Conservation (phyloP, 176 grass and related monocot species). For the Juncus inflexus region DNA sequence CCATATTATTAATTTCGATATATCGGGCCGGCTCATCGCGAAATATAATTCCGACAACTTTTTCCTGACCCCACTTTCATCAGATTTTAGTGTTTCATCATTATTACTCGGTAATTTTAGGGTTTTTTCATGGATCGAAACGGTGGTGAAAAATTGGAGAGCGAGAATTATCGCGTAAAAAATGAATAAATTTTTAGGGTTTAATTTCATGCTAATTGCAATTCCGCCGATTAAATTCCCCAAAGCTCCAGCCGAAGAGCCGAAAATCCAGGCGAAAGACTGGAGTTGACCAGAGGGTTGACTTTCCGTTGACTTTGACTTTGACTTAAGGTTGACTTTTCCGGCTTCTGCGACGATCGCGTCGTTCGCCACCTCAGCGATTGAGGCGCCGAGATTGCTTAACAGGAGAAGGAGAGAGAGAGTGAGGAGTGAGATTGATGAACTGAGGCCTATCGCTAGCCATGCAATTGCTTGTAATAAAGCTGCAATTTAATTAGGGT, state of each 20-base stretch:
- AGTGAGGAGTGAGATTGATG: conserved; percentile 48
- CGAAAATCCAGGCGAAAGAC: conserved; percentile 88
- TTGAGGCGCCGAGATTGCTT: conserved; percentile 90
- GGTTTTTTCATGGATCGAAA: conserved; percentile 63
- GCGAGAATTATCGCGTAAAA: conserved; percentile 63
- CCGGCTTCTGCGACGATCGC: conserved; percentile 81
- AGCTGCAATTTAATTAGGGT: conserved; percentile 45
- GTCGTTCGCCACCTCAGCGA: conserved; percentile 97
- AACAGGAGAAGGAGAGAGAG: conserved; percentile 86
- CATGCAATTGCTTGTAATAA: conserved; percentile 90
- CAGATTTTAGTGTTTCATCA: conserved; percentile 22
- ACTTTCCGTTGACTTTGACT: neutral
- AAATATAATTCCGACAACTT: conserved; percentile 64
- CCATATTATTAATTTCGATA: conserved; percentile 58
- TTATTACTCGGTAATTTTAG: conserved; percentile 61
- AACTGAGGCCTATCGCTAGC: conserved; percentile 52
- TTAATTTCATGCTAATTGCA: conserved; percentile 52
- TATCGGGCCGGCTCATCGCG: conserved; percentile 61
- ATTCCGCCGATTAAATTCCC: conserved; percentile 88
- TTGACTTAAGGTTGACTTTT: conserved; percentile 46
- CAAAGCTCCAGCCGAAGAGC: conserved; percentile 66
- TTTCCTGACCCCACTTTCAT: conserved; percentile 42
- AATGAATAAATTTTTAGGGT: conserved; percentile 73
- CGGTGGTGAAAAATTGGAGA: conserved; percentile 58
- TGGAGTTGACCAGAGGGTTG: conserved; percentile 55